phyloP scores from a whole-genome alignment of 805 yeast genomes.

The Wickerhamomyces subpelliculosus region DNA sequence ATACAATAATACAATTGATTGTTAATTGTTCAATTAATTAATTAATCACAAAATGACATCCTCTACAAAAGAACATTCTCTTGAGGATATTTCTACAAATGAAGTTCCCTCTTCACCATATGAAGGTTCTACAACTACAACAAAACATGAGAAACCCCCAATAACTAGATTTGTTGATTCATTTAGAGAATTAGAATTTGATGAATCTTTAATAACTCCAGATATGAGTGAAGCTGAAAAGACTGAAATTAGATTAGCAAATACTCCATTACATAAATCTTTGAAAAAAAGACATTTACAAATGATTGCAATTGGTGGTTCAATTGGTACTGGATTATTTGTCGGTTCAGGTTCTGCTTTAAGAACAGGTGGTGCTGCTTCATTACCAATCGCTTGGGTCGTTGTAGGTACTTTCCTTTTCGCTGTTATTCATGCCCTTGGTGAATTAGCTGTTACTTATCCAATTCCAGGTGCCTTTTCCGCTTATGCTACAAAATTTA shows the following conservation, averaged over 20 bases:
- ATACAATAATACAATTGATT: too few relatives aligned
- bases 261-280: conserved; percentile 50
- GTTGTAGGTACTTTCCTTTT: conserved; percentile 51
- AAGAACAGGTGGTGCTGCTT: conserved; percentile 57
- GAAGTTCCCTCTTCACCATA: too few relatives aligned
- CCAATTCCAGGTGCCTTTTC: conserved; percentile 62
- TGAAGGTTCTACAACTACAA: background rate
- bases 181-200: conserved; percentile 28
- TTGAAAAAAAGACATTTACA: conserved; percentile 54
- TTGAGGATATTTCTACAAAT: background rate
- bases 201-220: conserved; percentile 28
- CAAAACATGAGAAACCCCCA: conserved; percentile 4
- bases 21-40: too few relatives aligned
- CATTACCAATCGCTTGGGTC: conserved; percentile 48
- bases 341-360: conserved; percentile 60
- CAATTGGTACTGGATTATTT: conserved; percentile 64
- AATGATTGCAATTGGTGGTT: conserved; percentile 63
- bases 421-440: conserved; percentile 53
- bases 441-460: conserved; percentile 53
- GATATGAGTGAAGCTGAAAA: conserved; percentile 34
- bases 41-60: too few relatives aligned
- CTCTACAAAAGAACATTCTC: background rate
- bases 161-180: conserved; percentile 31
- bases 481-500: conserved; percentile 52
- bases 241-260: conserved; percentile 37